phyloP scores from a whole-genome alignment of 2,329 filamentous ascomycete genomes.

The Botrytis cinerea region DNA sequence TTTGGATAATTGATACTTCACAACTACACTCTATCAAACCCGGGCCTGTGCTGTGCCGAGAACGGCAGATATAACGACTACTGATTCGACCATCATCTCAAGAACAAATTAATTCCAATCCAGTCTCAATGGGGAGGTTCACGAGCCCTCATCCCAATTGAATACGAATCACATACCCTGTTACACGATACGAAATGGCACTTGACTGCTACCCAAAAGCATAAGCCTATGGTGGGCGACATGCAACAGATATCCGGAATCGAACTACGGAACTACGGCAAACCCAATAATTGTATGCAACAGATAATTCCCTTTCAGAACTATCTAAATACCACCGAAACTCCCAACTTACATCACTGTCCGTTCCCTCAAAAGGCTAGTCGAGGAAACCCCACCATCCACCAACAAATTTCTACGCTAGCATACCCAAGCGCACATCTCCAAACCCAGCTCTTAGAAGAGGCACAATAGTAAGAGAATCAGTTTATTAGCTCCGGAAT shows the following conservation, averaged over 20 bases:
- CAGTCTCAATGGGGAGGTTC: not conserved
- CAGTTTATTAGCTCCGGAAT: rapidly evolving
- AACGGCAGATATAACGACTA: not conserved
- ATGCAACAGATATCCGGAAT: not conserved
- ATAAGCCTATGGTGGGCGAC: not conserved
- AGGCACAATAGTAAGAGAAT: not conserved
- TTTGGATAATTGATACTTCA: not conserved
- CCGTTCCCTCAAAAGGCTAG: not conserved
- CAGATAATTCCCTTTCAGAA: rapidly evolving
- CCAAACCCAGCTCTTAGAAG: rapidly evolving
- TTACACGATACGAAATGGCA: not conserved
- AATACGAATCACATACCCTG: not conserved
- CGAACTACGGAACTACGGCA: too few species aligned
- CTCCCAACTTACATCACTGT: rapidly evolving
- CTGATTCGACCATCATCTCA: not conserved
- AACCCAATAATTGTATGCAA: not conserved
- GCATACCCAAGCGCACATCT: not conserved
- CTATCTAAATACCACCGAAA: not conserved
- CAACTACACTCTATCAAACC: not conserved
- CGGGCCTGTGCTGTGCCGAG: not conserved
- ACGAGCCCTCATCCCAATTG: not conserved
- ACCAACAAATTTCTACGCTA: not conserved
- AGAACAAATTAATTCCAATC: not conserved
- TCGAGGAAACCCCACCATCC: not conserved
- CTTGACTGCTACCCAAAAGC: not conserved